Evolutionary conservation across 2,329 filamentous ascomycete species (phyloP).

Genomic region (Botrytis cinerea): DNA sequence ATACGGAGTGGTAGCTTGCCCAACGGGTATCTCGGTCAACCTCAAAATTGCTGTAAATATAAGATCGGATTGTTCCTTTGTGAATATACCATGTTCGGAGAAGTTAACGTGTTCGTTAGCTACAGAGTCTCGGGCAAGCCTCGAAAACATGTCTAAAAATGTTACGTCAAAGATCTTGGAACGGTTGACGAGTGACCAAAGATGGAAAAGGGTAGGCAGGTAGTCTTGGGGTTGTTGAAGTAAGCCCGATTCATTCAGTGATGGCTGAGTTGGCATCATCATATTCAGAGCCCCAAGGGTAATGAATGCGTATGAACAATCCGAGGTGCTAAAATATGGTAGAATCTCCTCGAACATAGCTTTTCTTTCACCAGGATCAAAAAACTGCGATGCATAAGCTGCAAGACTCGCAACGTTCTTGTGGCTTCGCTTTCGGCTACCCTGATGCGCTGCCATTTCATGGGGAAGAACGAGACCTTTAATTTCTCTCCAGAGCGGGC

Average conservation of each 20-base stretch:
- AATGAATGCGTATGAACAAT: conserved; percentile 88
- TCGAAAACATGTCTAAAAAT: conserved; percentile 86
- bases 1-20: conserved; percentile 92
- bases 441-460: conserved; percentile 71
- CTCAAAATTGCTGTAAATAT: conserved; percentile 91
- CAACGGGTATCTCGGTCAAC: conserved; percentile 91
- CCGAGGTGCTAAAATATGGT: conserved; percentile 89
- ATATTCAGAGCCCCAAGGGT: conserved; percentile 87
- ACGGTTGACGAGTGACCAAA: conserved; percentile 91
- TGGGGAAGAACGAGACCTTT: conserved; percentile 86
- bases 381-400: conserved; percentile 87
- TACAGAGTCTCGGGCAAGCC: conserved; percentile 82
- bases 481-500: conserved; percentile 86
- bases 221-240: conserved; percentile 81
- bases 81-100: conserved; percentile 86
- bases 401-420: conserved; percentile 82
- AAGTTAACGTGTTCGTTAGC: conserved; percentile 75
- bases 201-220: conserved; percentile 90
- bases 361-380: conserved; percentile 83
- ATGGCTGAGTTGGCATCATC: conserved; percentile 80
- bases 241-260: conserved; percentile 68
- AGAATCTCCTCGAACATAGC: conserved; percentile 79
- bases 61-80: conserved; percentile 83
- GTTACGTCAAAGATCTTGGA: conserved; percentile 85
- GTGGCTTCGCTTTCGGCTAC: conserved; percentile 55